Base-by-base conservation (phyloP, 2,329 filamentous ascomycete genomes). In the Thermothelomyces thermophilus region DNA sequence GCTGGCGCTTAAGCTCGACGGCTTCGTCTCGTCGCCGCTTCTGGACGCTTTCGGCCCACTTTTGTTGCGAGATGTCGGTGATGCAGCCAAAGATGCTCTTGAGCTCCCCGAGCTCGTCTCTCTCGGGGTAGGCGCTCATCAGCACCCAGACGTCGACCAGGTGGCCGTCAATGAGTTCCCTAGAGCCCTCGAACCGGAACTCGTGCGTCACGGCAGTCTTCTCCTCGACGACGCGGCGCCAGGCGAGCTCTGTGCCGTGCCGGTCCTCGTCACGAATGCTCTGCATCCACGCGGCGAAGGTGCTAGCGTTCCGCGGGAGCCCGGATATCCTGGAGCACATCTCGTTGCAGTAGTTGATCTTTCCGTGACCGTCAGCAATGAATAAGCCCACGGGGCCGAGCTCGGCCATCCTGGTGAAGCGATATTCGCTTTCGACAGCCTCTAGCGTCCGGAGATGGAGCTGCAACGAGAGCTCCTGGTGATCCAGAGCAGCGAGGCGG, bases 311-410 rank as follows among this genome's bases (percentile, higher is more conserved):
- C 56, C 78, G 76, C 1, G 80, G 77, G 48, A 87, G 82, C 30
- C 83, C 73, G 0, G 84, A 84, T 30, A 90, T 86, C 56, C 80
- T 74, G 76, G 76, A 82, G 79, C 79, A 93, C 62, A 85, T 87
- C 55, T 90, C 85, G 63, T 94, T 94, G 63, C 83, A 87, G 63
- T 88, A 93, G 9, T 78, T 86, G 58, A 93, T 86, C 20, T 76
- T 71, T 3, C 88, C 87, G 35, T 73, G 66, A 0, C 79, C 74
- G 61, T 89, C 79, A n/a, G 86, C 85, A 57, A 93, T 90, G 64
- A 91, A 91, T 70, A 94, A 84, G 24, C 87, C 88, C 1, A 90
- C 87, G 0, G 87, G 87, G 0, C 86, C 85, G 56, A 89, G 87
- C 62, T 90, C 87, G 2, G 87, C 86, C 85, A 93, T 90, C 39